Conservation (phyloP, 345 rosid species). For the Eutrema yunnanense region DNA sequence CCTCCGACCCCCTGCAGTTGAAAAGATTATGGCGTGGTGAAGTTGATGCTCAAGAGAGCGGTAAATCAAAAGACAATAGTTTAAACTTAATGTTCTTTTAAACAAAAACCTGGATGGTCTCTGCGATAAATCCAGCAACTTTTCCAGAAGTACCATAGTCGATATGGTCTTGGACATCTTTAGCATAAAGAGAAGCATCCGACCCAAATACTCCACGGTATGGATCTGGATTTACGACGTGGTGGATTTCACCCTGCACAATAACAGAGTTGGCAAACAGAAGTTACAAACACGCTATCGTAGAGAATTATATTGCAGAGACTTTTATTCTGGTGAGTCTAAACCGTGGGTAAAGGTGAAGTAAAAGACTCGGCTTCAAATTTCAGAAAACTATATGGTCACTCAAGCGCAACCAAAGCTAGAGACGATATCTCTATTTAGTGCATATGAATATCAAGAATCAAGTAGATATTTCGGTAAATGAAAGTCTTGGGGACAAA, state of each 20-base stretch:
- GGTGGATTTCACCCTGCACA: slow-evolving; percentile 86
- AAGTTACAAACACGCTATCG: background rate
- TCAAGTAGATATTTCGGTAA: background rate
- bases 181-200: slow-evolving; percentile 68
- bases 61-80: background rate
- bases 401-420: background rate
- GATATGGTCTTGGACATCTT: slow-evolving; percentile 87
- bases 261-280: background rate
- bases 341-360: background rate
- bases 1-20: slow-evolving; percentile 84
- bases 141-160: slow-evolving; percentile 84
- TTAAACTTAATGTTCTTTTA: background rate
- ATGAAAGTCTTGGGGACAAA: slow-evolving; percentile 18
- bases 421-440: background rate
- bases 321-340: background rate
- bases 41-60: background rate
- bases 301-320: background rate
- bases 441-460: background rate
- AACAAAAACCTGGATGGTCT: slow-evolving; percentile 79
- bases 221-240: slow-evolving; percentile 89
- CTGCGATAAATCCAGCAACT: slow-evolving; percentile 91
- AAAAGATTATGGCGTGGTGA: slow-evolving; percentile 2
- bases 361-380: background rate
- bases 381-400: background rate
- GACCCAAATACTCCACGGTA: slow-evolving; percentile 82